These are phyloP conservation scores for Aspergillus conjunctus DNA, from an alignment of 495 filamentous ascomycete genomes.

Conservation along the genomic window DNA sequence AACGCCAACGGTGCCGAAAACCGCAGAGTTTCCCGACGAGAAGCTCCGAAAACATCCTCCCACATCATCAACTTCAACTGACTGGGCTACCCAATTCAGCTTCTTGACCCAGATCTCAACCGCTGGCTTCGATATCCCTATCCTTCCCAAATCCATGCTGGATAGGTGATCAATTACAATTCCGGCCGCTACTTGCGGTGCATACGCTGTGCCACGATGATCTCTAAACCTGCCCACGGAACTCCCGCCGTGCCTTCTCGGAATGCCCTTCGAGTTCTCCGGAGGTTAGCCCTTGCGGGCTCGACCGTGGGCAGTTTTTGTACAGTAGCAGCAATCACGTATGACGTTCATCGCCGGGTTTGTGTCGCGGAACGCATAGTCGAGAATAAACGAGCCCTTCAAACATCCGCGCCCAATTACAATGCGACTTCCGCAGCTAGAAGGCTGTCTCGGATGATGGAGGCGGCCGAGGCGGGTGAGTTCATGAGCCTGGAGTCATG, in stretches of 20 bases:
- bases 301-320: conserved; percentile 46
- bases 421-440: conserved; percentile 47
- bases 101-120: background rate
- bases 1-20: conserved; percentile 19
- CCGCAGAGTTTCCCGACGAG: conserved; percentile 25
- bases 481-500: conserved; percentile 43
- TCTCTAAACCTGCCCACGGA: conserved; percentile 34
- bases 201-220: conserved; percentile 33
- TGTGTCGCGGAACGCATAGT: conserved; percentile 45
- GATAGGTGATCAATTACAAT: conserved; percentile 11
- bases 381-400: conserved; percentile 48
- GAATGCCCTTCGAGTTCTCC: conserved; percentile 49
- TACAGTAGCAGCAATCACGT: conserved; percentile 44
- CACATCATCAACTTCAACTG: conserved; percentile 8
- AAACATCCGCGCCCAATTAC: conserved; percentile 47
- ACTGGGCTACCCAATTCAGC: background rate
- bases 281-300: conserved; percentile 46
- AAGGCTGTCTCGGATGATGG: conserved; percentile 44
- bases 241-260: conserved; percentile 45
- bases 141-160: conserved; percentile 12
- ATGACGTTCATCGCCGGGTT: conserved; percentile 47
- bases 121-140: background rate
- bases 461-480: conserved; percentile 46
- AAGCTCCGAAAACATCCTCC: conserved; percentile 12
- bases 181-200: conserved; percentile 29